These are phyloP conservation scores for Candida fluviatilis DNA, from an alignment of 805 yeast genomes.

Conservation along the genomic window DNA sequence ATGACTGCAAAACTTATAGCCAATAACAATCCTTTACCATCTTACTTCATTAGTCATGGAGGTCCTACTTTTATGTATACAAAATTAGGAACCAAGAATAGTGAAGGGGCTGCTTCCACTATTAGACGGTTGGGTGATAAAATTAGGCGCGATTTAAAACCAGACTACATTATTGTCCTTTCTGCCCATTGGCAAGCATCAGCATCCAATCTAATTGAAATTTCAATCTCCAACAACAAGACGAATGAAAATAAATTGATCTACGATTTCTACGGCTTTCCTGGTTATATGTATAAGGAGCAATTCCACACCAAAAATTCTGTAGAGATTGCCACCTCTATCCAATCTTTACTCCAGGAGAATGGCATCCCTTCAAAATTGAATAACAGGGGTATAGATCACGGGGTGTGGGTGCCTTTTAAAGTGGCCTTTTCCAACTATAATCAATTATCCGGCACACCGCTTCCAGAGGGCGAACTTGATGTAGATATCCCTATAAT, in stretches of 20 bases:
- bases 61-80: constrained; percentile 73
- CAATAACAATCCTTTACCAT: constrained; percentile 42
- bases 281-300: constrained; percentile 57
- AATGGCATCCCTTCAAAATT: constrained; percentile 43
- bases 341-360: constrained; percentile 36
- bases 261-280: constrained; percentile 77
- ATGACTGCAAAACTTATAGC: constrained; percentile 7
- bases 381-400: constrained; percentile 68
- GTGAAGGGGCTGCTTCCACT: constrained; percentile 59
- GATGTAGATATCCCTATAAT: constrained; percentile 43
- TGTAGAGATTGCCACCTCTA: constrained; percentile 37
- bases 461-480: constrained; percentile 27
- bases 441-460: constrained; percentile 16
- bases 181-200: constrained; percentile 77
- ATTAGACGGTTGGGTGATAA: constrained; percentile 48
- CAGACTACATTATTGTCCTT: constrained; percentile 61
- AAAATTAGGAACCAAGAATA: constrained; percentile 41
- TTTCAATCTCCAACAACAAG: constrained; percentile 33
- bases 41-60: constrained; percentile 75
- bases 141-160: constrained; percentile 49
- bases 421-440: constrained; percentile 59
- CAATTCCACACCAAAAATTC: constrained; percentile 53
- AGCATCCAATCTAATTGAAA: constrained; percentile 39
- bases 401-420: constrained; percentile 80
- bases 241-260: constrained; percentile 43